Conservation (phyloP, 176 grass and related monocot species). For the Typha latifolia region DNA sequence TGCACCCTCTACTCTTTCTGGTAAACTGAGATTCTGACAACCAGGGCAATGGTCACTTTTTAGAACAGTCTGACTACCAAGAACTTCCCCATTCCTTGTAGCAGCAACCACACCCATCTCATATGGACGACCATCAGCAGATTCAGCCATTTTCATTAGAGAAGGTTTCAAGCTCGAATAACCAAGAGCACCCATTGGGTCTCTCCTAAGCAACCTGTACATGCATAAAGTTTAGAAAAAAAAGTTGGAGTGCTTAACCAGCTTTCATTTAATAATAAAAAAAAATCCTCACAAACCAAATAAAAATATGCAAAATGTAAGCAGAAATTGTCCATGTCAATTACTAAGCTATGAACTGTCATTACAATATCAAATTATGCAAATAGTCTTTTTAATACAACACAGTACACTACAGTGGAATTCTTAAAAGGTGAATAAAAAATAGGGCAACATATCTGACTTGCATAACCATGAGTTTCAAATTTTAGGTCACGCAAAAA, state of each 20-base stretch:
- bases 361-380: neutral
- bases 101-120: conserved; percentile 80
- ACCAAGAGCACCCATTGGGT: conserved; percentile 97
- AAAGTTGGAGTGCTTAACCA: neutral
- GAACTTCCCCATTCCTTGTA: conserved; percentile 92
- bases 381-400: neutral
- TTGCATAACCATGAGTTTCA: no score
- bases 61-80: conserved; percentile 88
- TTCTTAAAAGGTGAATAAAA: neutral
- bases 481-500: no score
- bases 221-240: conserved; percentile 19
- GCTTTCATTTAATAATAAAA: no score
- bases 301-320: neutral
- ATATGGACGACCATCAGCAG: conserved; percentile 47
- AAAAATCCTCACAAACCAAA: neutral
- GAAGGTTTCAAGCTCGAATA: conserved; percentile 76
- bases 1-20: conserved; percentile 88
- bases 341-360: neutral
- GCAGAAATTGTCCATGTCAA: no score
- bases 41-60: conserved; percentile 98
- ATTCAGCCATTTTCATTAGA: conserved; percentile 51
- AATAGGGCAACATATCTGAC: no score
- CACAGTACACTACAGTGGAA: neutral
- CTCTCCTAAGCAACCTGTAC: conserved; percentile 72
- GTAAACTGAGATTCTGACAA: conserved; percentile 78